Percentiles rank a stretch among this genome's conserved stretches.
phyloP scores from a whole-genome alignment of 768 basidiomycete genomes.

The Guyanaporus albipodus region DNA sequence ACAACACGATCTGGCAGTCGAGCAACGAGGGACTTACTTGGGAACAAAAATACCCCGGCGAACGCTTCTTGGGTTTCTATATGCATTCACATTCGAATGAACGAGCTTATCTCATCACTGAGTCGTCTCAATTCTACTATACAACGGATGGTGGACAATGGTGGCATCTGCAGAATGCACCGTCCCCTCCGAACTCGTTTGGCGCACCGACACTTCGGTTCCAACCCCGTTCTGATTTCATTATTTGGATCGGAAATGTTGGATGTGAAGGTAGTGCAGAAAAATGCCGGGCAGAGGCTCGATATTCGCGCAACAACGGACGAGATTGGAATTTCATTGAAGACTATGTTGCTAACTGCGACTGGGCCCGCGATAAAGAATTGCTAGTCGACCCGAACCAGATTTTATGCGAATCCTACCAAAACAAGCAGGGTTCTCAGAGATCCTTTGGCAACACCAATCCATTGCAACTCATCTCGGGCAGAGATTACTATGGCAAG shows the following conservation, averaged over 20 bases:
- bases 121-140: conserved; percentile 56
- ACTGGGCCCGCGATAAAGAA: conserved; percentile 81
- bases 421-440: conserved; percentile 79
- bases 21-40: conserved; percentile 94
- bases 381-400: conserved; percentile 79
- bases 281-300: conserved; percentile 71
- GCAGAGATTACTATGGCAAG: conserved; percentile 64
- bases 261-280: conserved; percentile 51
- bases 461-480: conserved; percentile 75
- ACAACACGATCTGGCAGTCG: conserved; percentile 87
- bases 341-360: conserved; percentile 84
- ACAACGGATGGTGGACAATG: conserved; percentile 78
- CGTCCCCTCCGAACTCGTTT: conserved; percentile 76
- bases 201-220: conserved; percentile 75
- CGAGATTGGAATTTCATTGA: conserved; percentile 74
- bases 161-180: conserved; percentile 61
- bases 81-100: conserved; percentile 78
- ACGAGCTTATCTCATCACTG: conserved; percentile 89
- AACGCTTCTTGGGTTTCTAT: conserved; percentile 77
- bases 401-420: conserved; percentile 90
- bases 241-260: conserved; percentile 85
- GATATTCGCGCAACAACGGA: conserved; percentile 76
- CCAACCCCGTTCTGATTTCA: conserved; percentile 78
- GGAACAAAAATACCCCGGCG: conserved; percentile 56
- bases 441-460: conserved; percentile 49